A percentile compares a stretch with the other conserved stretches of the same genome.
These are phyloP conservation scores for Ensete ventricosum DNA, from an alignment of 176 grass and related monocot species.

Conservation along the genomic window DNA sequence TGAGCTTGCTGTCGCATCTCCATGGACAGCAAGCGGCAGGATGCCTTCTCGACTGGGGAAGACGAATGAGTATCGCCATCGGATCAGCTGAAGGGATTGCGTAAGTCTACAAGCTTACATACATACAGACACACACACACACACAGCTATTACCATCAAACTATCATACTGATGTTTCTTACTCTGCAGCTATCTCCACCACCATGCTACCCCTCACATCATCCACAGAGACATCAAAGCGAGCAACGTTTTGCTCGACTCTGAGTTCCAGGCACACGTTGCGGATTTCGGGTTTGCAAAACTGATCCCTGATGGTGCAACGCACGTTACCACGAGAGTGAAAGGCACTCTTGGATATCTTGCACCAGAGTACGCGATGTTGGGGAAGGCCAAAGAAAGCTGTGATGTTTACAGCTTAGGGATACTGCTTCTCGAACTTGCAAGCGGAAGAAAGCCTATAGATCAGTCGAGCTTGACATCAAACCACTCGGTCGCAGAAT, in stretches of 20 bases:
- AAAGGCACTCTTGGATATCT: conserved; percentile 12
- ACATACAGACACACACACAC: background rate
- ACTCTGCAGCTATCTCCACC: background rate
- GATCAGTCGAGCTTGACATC: conserved; percentile 1
- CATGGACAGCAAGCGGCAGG: conserved; percentile 2
- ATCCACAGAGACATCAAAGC: conserved; percentile 11
- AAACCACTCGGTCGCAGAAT: background rate
- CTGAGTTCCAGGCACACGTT: conserved; percentile 1
- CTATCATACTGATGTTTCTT: background rate
- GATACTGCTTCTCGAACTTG: background rate
- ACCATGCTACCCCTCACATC: background rate
- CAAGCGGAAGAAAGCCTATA: conserved; percentile 7
- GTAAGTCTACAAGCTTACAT: background rate
- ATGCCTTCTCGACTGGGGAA: conserved; percentile 2
- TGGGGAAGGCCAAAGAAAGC: conserved; percentile 12
- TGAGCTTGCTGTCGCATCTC: conserved; percentile 8
- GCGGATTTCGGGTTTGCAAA: conserved; percentile 9
- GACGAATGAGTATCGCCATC: background rate
- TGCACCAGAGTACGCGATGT: conserved; percentile 9
- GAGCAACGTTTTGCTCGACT: conserved; percentile 5
- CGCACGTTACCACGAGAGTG: conserved; percentile 1
- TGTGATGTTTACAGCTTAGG: conserved; percentile 7
- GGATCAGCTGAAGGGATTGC: conserved; percentile 6
- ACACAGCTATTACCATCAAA: background rate
- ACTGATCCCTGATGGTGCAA: conserved; percentile 1